phyloP scores from a whole-genome alignment of 257 asterid genomes.

The Capsicum baccatum region DNA sequence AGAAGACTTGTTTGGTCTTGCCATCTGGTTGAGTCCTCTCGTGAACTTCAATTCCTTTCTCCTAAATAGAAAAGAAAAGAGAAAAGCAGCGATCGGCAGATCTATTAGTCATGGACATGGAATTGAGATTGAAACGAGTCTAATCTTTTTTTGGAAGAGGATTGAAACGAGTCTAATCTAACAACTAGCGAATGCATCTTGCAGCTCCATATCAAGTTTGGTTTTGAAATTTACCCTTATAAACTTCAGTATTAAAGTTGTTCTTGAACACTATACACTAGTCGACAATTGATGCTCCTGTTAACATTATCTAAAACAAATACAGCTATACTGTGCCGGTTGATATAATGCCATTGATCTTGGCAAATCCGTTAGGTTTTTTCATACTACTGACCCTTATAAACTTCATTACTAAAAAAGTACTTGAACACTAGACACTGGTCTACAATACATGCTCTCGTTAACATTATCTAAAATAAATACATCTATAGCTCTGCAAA shows the following conservation, averaged over 20 bases:
- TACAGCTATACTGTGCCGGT: not conserved
- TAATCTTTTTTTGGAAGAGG: not conserved
- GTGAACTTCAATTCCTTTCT: slow-evolving; percentile 65
- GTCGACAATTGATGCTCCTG: not conserved
- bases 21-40: slow-evolving; percentile 70
- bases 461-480: not conserved
- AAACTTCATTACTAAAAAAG: not conserved
- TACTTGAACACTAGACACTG: not conserved
- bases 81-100: not conserved
- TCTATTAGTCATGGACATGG: not conserved
- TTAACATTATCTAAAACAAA: not conserved
- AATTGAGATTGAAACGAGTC: not conserved
- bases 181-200: not conserved
- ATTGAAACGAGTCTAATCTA: not conserved
- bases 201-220: not conserved
- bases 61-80: slow-evolving; percentile 43
- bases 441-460: not conserved
- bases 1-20: slow-evolving; percentile 76
- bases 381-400: not conserved
- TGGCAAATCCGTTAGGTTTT: not conserved
- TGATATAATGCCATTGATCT: not conserved
- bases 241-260: not conserved
- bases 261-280: not conserved
- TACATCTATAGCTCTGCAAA: not conserved
- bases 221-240: not conserved